These are phyloP conservation scores for Penicillium sp. DNA, from an alignment of 2,329 filamentous ascomycete species.

Conservation along the genomic window DNA sequence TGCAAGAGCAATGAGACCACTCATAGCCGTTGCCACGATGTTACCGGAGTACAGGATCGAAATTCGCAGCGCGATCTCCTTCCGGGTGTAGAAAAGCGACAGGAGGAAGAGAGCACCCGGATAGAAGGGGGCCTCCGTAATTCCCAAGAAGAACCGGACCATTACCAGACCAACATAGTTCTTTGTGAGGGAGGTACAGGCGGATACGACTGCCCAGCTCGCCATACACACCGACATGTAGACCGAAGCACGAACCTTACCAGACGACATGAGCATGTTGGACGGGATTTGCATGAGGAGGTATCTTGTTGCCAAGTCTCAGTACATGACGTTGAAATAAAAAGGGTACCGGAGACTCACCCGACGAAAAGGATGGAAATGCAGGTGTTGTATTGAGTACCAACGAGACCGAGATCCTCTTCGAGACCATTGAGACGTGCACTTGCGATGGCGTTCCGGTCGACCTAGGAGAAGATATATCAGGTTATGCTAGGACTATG, in stretches of 20 bases:
- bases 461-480: neutral
- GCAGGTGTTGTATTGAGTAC: slow-evolving; percentile 36
- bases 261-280: slow-evolving; percentile 35
- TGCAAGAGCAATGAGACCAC: slow-evolving; percentile 52
- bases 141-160: neutral
- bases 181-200: slow-evolving; percentile 37
- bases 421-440: slow-evolving; percentile 31
- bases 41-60: slow-evolving; percentile 64
- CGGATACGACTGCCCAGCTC: slow-evolving; percentile 34
- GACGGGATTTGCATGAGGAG: slow-evolving; percentile 23
- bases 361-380: slow-evolving; percentile 29
- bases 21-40: slow-evolving; percentile 64
- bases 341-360: slow-evolving; percentile 8
- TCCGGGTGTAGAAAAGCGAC: slow-evolving; percentile 63
- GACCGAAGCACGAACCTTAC: slow-evolving; percentile 41
- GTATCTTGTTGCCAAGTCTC: slow-evolving; percentile 1
- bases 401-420: slow-evolving; percentile 29
- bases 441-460: slow-evolving; percentile 35
- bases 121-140: slow-evolving; percentile 30
- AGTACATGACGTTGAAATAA: neutral
- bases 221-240: slow-evolving; percentile 47
- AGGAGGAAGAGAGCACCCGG: neutral
- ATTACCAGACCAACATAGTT: slow-evolving; percentile 18
- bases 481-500: neutral
- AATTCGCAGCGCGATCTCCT: slow-evolving; percentile 40